These are phyloP conservation scores for Aurifilum marmelostoma DNA, from an alignment of 2,329 filamentous ascomycete genomes.

Conservation along the genomic window DNA sequence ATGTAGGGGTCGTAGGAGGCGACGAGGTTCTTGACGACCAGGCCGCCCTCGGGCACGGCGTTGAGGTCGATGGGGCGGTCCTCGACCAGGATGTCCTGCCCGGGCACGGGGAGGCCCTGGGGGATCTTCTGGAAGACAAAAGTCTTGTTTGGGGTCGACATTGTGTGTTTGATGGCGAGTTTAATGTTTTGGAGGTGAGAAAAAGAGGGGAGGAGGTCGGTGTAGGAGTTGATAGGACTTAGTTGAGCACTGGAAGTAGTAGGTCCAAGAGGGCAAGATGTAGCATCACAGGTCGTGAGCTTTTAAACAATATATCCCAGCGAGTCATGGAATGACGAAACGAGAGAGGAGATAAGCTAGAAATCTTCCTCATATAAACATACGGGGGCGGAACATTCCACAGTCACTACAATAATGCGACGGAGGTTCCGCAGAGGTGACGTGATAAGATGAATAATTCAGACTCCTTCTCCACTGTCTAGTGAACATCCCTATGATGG, in stretches of 20 bases:
- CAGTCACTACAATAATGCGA: constrained; percentile 9
- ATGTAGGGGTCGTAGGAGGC: constrained; percentile 84
- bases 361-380: no score
- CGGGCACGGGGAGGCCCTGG: constrained; percentile 66
- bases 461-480: neutral
- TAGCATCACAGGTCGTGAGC: neutral
- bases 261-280: neutral
- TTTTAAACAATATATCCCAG: neutral
- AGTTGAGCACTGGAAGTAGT: neutral
- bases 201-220: constrained; percentile 41
- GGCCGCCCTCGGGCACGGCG: constrained; percentile 64
- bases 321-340: neutral
- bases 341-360: no score
- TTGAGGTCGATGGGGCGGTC: constrained; percentile 68
- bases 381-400: constrained; percentile 3
- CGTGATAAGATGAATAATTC: constrained; percentile 20
- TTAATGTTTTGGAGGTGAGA: constrained; percentile 67
- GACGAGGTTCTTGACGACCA: constrained; percentile 72
- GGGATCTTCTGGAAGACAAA: constrained; percentile 75
- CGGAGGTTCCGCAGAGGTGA: constrained; percentile 9
- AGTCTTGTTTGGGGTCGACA: constrained; percentile 65
- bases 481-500: neutral
- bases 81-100: constrained; percentile 72
- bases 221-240: no score
- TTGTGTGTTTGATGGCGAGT: constrained; percentile 43